Conservation (phyloP, 768 basidiomycete species). For the Scleroderma citrinum region DNA sequence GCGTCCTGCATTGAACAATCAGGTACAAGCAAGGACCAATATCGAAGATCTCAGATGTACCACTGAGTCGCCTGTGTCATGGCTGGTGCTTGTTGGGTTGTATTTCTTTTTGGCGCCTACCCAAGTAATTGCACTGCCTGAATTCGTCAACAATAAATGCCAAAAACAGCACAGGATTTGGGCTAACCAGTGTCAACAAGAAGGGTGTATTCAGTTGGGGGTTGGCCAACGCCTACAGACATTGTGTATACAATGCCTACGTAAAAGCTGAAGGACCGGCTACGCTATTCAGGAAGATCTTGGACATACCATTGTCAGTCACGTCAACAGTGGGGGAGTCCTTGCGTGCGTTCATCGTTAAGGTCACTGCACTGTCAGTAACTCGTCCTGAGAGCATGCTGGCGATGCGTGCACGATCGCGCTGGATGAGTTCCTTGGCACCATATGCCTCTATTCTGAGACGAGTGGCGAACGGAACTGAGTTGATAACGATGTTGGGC, state of each 20-base stretch:
- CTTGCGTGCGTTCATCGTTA: too few relatives aligned
- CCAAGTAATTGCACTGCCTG: slow-evolving; percentile 47
- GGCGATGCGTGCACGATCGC: slow-evolving; percentile 41
- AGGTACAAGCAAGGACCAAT: background rate
- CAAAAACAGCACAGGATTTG: background rate
- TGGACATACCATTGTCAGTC: too few relatives aligned
- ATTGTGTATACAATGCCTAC: slow-evolving; percentile 48
- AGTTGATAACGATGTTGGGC: too few relatives aligned
- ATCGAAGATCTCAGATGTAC: slow-evolving; percentile 10
- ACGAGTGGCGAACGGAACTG: background rate
- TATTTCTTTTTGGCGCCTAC: slow-evolving; percentile 44
- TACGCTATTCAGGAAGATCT: background rate
- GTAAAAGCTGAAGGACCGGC: slow-evolving; percentile 35
- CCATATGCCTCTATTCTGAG: slow-evolving; percentile 18
- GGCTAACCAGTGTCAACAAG: slow-evolving; percentile 47
- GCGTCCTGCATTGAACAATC: background rate
- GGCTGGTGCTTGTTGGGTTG: slow-evolving; percentile 37
- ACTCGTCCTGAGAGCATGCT: slow-evolving; percentile 39
- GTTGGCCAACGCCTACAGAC: slow-evolving; percentile 42
- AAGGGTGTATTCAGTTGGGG: slow-evolving; percentile 41
- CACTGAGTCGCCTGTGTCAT: slow-evolving; percentile 28
- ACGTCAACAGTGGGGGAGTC: too few relatives aligned
- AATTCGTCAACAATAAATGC: background rate
- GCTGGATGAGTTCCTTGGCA: slow-evolving; percentile 41
- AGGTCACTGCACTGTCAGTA: slow-evolving; percentile 7